Evolutionary conservation across 768 basidiomycete genomes (phyloP).

Genomic region (Trametes elegans): DNA sequence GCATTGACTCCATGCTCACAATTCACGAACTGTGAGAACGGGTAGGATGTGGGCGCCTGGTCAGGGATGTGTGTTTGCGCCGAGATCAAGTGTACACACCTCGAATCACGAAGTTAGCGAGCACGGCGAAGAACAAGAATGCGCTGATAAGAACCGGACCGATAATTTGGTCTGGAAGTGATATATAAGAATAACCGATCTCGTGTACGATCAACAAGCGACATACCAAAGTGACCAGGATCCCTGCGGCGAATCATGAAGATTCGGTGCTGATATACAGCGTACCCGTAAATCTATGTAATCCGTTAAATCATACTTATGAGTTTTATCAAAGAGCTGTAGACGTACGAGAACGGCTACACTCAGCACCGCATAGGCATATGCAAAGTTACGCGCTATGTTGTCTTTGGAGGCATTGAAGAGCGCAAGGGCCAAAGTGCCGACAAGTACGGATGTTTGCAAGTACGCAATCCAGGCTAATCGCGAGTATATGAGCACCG

Average conservation of each 20-base stretch:
- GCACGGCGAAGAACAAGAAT: constrained; percentile 82
- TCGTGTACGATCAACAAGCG: not conserved
- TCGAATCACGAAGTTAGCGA: constrained; percentile 86
- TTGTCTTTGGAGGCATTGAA: constrained; percentile 79
- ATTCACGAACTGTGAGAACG: constrained; percentile 48
- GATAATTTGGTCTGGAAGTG: constrained; percentile 63
- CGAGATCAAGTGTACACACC: constrained; percentile 43
- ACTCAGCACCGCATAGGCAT: constrained; percentile 79
- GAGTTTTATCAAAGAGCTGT: too few relatives aligned
- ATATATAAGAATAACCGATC: not conserved
- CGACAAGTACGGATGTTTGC: constrained; percentile 79
- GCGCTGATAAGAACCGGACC: constrained; percentile 85
- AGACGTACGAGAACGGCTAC: constrained; percentile 58
- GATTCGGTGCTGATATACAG: constrained; percentile 82
- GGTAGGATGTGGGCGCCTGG: not conserved
- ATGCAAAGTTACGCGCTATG: constrained; percentile 75
- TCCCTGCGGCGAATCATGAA: constrained; percentile 88
- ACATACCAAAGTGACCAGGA: constrained; percentile 82
- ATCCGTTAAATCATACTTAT: too few relatives aligned
- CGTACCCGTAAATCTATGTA: constrained; percentile 77
- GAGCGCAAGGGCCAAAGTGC: constrained; percentile 80
- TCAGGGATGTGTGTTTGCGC: too few relatives aligned
- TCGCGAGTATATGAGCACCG: too few relatives aligned
- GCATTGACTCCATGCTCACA: too few relatives aligned
- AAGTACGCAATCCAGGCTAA: constrained; percentile 95